Evolutionary conservation across 306 rosid species (phyloP).

Genomic region (Trichosanthes cucumerina): DNA sequence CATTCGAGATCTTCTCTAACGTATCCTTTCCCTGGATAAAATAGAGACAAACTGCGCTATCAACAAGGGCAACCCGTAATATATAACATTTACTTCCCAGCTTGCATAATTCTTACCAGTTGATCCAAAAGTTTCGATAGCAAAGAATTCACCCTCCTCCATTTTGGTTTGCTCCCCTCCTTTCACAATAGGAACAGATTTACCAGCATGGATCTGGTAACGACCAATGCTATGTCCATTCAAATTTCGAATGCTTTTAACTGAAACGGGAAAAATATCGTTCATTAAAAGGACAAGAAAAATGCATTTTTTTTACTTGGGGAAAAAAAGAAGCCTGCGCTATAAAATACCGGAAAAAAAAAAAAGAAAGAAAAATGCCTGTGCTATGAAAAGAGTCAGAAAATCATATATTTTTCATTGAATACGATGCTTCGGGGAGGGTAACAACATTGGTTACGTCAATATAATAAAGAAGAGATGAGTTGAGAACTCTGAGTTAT

Average conservation of each 20-base stretch:
- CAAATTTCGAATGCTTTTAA: constrained; percentile 88
- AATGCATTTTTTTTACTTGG: background rate
- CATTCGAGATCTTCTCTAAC: constrained; percentile 97
- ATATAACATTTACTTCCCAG: background rate
- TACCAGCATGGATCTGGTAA: constrained; percentile 95
- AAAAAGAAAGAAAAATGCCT: too few species aligned
- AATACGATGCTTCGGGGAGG: background rate
- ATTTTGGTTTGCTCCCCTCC: constrained; percentile 98
- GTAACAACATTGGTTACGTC: background rate
- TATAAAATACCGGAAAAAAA: too few species aligned
- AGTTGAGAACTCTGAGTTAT: background rate
- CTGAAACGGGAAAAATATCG: constrained; percentile 25
- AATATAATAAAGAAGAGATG: background rate
- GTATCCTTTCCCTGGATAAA: constrained; percentile 73
- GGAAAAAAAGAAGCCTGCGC: background rate
- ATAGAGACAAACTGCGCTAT: background rate
- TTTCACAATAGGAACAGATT: constrained; percentile 90
- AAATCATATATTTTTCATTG: background rate
- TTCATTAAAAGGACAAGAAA: background rate
- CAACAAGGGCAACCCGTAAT: background rate
- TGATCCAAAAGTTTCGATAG: constrained; percentile 91
- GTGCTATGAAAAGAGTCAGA: background rate
- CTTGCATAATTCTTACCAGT: constrained; percentile 48
- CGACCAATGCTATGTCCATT: constrained; percentile 96
- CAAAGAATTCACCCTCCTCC: constrained; percentile 99